A percentile compares a stretch with the other conserved stretches of the same genome.
These are phyloP conservation scores for Phytopythium chamaehyphon DNA, from an alignment of 352 stramenopile genomes.

Conservation along the genomic window DNA sequence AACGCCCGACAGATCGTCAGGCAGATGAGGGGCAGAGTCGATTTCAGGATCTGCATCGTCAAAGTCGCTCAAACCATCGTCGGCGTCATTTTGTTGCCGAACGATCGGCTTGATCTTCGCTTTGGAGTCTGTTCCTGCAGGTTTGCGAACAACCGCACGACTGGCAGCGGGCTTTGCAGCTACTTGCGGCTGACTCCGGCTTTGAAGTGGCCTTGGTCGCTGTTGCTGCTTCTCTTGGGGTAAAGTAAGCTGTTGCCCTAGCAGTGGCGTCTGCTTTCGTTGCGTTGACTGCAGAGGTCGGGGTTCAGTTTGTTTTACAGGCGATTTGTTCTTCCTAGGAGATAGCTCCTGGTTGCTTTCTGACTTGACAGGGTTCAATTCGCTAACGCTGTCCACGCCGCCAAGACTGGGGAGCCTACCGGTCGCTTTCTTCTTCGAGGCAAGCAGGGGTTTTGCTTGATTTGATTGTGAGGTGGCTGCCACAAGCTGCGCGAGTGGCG, in stretches of 20 bases:
- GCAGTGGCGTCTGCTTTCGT: background rate
- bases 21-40: slow-evolving; percentile 39
- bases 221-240: background rate
- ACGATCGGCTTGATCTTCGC: background rate
- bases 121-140: background rate
- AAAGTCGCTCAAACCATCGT: slow-evolving; percentile 36
- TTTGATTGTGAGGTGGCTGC: background rate
- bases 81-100: background rate
- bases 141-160: background rate
- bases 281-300: background rate
- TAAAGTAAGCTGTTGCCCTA: background rate
- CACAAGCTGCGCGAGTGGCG: background rate
- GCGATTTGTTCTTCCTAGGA: slow-evolving; percentile 6
- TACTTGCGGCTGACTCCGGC: background rate
- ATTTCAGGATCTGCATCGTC: slow-evolving; percentile 60
- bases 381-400: no score
- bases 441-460: slow-evolving; percentile 1
- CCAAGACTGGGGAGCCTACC: slow-evolving; percentile 6
- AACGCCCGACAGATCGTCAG: slow-evolving; percentile 36
- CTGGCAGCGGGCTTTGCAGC: background rate
- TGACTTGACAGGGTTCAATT: background rate
- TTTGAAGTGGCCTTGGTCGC: background rate
- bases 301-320: background rate
- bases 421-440: background rate
- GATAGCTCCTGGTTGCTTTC: slow-evolving; percentile 30